Base-by-base conservation (phyloP, 139 green algal genomes). In the Chlorella sorokiniana region DNA sequence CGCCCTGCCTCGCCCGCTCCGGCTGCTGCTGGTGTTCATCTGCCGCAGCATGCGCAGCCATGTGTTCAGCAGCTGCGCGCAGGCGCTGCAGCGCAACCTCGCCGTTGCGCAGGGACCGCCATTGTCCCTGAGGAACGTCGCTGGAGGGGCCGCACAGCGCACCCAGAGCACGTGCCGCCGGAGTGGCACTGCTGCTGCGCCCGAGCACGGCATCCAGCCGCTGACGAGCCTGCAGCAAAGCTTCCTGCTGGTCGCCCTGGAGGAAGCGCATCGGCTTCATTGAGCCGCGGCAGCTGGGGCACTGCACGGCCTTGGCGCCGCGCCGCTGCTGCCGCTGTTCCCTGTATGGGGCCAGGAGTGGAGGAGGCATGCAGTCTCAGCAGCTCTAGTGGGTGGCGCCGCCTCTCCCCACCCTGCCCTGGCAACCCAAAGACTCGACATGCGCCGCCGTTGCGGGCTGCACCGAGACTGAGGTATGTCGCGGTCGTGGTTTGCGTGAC, bases 211-310 rank as follows among this genome's bases (percentile, higher is more conserved):
- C 54, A 4, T 68, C 37, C 27, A 79, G 54, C 4, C 38, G 25
- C 37, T 54, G 22, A 25, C 54, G 52, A 9, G 73, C 73, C 10
- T 68, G 52, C 54, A 69, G 52, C 52, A 79, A 54, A 35, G 20
- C 10, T 0, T 48, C 27, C 52, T 54, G 54, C 38, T 79, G 51
- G 5, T 27, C 3, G 1, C 27, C 38, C 25, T 68, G 25, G 18
- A 79, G 35, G 16, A 79, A 51, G 1, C 73, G 54, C 73, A 69
- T 79, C 35, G 73, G 33, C 73, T 42, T 35, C 73, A 79, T 69
- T 2, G 3, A 7, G 25, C 9, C 29, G 73, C 37, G 29, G 48
- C 42, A 65, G 4, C 3, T 7, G 0, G 14, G 45, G 70, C 70
- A 77, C 44, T 77, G 63, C n/a, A 42, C 65, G 48, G 37, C 22